Percentiles rank a stretch among this genome's conserved stretches.
phyloP scores from a whole-genome alignment of 2,329 filamentous ascomycete genomes.

The Rachicladosporium sp. region DNA sequence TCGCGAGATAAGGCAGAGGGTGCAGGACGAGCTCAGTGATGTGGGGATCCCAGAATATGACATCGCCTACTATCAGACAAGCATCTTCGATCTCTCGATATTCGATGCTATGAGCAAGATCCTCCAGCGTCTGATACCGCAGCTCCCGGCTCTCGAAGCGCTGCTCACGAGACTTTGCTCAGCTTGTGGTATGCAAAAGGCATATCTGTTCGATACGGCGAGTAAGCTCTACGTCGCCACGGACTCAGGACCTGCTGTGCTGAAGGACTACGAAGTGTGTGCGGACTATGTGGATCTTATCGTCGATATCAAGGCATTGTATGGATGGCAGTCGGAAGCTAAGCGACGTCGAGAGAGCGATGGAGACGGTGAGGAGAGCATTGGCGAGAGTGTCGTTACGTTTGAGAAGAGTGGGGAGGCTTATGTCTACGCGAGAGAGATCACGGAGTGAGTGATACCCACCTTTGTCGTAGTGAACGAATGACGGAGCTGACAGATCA shows the following conservation, averaged over 20 bases:
- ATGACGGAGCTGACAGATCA: constrained; percentile 10
- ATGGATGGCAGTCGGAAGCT: constrained; percentile 53
- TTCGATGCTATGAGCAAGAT: constrained; percentile 98
- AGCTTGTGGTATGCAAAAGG: constrained; percentile 92
- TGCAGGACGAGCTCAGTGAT: constrained; percentile 91
- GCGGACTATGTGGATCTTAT: constrained; percentile 98
- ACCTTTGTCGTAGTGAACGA: neutral
- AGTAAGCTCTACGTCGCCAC: constrained; percentile 99
- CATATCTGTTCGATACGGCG: constrained; percentile 92
- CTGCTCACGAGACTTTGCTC: constrained; percentile 89
- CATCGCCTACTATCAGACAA: constrained; percentile 90
- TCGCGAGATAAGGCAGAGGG: constrained; percentile 89
- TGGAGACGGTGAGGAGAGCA: constrained; percentile 7
- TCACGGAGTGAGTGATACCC: constrained; percentile 47
- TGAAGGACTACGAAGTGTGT: constrained; percentile 95
- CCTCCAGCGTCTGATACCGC: constrained; percentile 92
- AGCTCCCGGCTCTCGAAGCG: constrained; percentile 82
- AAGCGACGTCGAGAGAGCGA: constrained; percentile 9
- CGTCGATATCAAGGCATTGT: constrained; percentile 91
- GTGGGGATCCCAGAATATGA: constrained; percentile 86
- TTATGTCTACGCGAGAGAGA: constrained; percentile 53
- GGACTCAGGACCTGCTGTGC: constrained; percentile 83
- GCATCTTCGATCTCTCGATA: constrained; percentile 96
- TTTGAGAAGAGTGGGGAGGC: constrained; percentile 46
- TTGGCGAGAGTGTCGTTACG: constrained; percentile 48